Conservation (phyloP, 768 basidiomycete genomes). For the Mycena maculata region DNA sequence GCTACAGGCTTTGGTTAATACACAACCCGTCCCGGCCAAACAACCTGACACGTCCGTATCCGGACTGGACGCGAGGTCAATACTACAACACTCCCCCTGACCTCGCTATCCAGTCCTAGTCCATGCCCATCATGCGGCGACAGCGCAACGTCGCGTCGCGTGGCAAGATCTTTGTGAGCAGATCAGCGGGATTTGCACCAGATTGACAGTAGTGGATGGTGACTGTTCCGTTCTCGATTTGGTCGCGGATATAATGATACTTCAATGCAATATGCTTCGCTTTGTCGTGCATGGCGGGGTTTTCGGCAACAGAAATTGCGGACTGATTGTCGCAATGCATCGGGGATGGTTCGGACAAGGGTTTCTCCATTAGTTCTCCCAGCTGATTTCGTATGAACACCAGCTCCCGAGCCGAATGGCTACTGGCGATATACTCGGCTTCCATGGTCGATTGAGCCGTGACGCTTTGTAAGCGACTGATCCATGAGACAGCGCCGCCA, state of each 20-base stretch:
- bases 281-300: background rate
- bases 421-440: background rate
- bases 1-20: background rate
- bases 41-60: background rate
- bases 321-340: constrained; percentile 5
- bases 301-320: background rate
- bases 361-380: background rate
- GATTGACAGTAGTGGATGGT: background rate
- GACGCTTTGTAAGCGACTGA: background rate
- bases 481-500: background rate
- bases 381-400: background rate
- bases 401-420: background rate
- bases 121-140: background rate
- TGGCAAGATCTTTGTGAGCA: background rate
- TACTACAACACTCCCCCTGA: constrained; percentile 1
- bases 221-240: background rate
- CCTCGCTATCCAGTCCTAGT: background rate
- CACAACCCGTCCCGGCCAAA: background rate
- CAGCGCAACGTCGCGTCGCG: background rate
- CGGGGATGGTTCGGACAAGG: background rate
- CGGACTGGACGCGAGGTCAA: background rate
- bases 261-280: background rate
- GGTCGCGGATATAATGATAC: background rate
- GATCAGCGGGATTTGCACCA: background rate
- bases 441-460: background rate